Conservation (phyloP, 192 early-diverging fungal species). For the Rhizophagus prolifer region DNA sequence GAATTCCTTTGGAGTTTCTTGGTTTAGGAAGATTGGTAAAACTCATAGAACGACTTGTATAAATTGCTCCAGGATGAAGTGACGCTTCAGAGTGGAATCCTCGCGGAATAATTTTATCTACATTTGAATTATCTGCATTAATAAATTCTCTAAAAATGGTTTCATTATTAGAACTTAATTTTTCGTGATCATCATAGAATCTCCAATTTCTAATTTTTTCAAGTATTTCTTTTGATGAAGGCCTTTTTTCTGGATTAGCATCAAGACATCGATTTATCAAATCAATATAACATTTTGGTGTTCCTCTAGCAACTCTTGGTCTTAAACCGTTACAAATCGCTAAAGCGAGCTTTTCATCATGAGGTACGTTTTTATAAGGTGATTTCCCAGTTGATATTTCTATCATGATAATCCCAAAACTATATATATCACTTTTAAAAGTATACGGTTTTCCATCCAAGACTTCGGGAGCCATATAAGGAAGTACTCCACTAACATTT, state of each 20-base stretch:
- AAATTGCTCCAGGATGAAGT: too few species aligned
- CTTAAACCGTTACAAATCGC: conserved; percentile 11
- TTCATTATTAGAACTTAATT: too few species aligned
- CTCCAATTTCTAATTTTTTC: background rate
- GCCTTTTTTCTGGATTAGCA: background rate
- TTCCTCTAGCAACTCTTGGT: background rate
- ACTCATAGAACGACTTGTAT: too few species aligned
- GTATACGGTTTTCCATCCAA: conserved; percentile 34
- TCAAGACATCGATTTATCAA: conserved; percentile 3
- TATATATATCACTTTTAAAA: conserved; percentile 40
- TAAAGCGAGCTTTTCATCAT: background rate
- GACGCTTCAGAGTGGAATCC: too few species aligned
- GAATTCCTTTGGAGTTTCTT: too few species aligned
- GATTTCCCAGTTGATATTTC: conserved; percentile 38
- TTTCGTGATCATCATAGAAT: too few species aligned
- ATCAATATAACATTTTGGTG: conserved; percentile 11
- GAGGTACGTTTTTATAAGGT: conserved; percentile 24
- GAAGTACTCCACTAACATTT: conserved; percentile 34
- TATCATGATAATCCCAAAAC: conserved; percentile 43
- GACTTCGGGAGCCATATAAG: conserved; percentile 43
- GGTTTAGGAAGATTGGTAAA: too few species aligned
- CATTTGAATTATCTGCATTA: background rate
- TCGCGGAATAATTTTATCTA: background rate
- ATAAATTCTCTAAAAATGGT: background rate
- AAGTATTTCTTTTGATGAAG: too few species aligned